A percentile compares a stretch with the other conserved stretches of the same genome.
Conservation (phyloP, 768 basidiomycete genomes). For the Panellus pusillus region DNA sequence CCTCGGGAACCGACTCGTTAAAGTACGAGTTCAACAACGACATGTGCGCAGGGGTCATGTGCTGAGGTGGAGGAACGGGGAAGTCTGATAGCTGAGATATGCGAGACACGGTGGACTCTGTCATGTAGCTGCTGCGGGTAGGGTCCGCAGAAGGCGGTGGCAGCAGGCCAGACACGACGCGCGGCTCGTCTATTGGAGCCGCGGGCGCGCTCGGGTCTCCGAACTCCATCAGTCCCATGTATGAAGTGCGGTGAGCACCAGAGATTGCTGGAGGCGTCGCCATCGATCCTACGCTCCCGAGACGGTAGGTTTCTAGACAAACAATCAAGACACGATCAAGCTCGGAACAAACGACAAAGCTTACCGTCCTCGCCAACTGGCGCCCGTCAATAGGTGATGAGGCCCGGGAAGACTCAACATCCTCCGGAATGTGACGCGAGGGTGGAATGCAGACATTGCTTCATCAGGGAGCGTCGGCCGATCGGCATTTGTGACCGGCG, state of each 20-base stretch:
- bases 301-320: constrained; percentile 44
- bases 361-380: constrained; percentile 45
- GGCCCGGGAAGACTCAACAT: constrained; percentile 44
- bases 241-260: constrained; percentile 39
- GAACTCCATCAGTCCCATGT: constrained; percentile 37
- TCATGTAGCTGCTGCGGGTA: constrained; percentile 48
- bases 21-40: constrained; percentile 34
- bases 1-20: constrained; percentile 11
- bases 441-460: constrained; percentile 37
- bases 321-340: constrained; percentile 1
- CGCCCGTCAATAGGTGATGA: constrained; percentile 38
- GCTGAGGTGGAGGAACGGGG: constrained; percentile 42
- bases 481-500: constrained; percentile 2
- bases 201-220: constrained; percentile 4
- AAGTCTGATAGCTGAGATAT: constrained; percentile 56
- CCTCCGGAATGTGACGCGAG: constrained; percentile 47
- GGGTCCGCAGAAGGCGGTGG: constrained; percentile 30
- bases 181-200: not conserved
- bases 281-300: constrained; percentile 51
- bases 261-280: constrained; percentile 48
- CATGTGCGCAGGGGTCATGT: constrained; percentile 26
- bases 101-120: constrained; percentile 40
- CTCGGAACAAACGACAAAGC: constrained; percentile 7
- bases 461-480: constrained; percentile 24
- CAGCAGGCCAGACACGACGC: constrained; percentile 19